Conservation (phyloP, 73 alveolate genomes). For the Stentor roeselii region DNA sequence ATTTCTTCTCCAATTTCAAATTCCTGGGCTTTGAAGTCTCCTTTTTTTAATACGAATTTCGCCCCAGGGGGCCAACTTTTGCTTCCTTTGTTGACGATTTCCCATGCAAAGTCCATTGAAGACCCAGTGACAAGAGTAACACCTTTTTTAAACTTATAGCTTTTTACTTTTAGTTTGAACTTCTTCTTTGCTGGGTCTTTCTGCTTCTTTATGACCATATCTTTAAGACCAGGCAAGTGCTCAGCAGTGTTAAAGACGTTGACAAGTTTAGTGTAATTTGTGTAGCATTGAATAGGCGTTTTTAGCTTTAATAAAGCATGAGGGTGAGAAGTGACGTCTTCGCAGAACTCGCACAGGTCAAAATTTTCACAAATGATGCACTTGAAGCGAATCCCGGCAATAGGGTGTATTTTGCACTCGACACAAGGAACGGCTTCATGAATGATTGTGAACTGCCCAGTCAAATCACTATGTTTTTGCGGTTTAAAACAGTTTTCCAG, state of each 20-base stretch:
- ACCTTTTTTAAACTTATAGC: background rate
- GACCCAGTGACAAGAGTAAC: background rate
- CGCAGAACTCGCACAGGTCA: conserved; percentile 85
- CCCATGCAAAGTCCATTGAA: background rate
- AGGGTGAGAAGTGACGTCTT: conserved; percentile 61
- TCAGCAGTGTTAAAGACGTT: background rate
- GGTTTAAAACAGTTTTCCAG: no score
- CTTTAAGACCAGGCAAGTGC: background rate
- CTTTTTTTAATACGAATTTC: background rate
- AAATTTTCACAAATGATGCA: conserved; percentile 73
- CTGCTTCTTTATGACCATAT: background rate
- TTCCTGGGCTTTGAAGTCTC: background rate
- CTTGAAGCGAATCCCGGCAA: conserved; percentile 81
- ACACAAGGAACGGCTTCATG: conserved; percentile 70
- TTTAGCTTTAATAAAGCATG: conserved; percentile 32
- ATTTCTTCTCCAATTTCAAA: no score
- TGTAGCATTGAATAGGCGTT: background rate
- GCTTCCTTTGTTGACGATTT: background rate
- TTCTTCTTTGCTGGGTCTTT: background rate
- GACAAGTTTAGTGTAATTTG: background rate
- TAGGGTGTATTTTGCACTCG: conserved; percentile 73
- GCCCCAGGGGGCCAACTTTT: background rate
- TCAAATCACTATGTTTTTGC: no score
- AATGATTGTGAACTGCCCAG: no score
- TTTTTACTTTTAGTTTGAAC: no score